Evolutionary conservation across 306 rosid genomes (phyloP), one percentile per base, ranked within the genome.

Genomic region (Mimosa bimucronata): DNA sequence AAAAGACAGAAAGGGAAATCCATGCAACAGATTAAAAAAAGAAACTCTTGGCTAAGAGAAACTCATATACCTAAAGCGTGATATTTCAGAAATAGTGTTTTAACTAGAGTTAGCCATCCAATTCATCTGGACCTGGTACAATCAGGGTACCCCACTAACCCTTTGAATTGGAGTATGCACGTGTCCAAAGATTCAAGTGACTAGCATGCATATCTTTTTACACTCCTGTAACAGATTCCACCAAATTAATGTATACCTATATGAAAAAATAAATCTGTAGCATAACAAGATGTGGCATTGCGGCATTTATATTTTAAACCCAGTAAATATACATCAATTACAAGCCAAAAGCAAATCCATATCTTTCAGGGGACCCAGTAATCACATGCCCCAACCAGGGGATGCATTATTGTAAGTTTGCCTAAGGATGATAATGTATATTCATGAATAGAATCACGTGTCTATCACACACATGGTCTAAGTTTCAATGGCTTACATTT

Each of bases 401-500:
- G 21, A 34, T 28, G 6, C 3, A 7, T 11, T 10, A 57, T 21
- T 26, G 46, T 26, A 28, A 34, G 48, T 66, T 21, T 52, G 12
- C 72, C 50, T 18, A 26, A 60, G 19, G 58, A n/a, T 23, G 21
- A 64, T 53, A 48, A 75, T 50, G 77, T 46, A 29, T 28, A 66
- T 13, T 28, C 44, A 82, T 72, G 46, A 30, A 82, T 64, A 26
- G 61, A 71, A 50, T 29, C 18, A 16, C 76, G 26, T 65, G 19
- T 73, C 72, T 53, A 29, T 15, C 25, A 75, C 21, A 19, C 60
- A 68, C 31, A 80, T 77, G 73, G 57, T 45, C 25, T 44, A 45
- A 45, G 62, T 25, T 61, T 48, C 23, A 21, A 74, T 45, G 77
- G 86, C 97, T 84, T 83, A 95, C 98, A n/a, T 92, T 89, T 28